Evolutionary conservation across 768 basidiomycete genomes (phyloP), one percentile per base, ranked within the genome.

Genomic region (Kwoniella newhampshirensis): DNA sequence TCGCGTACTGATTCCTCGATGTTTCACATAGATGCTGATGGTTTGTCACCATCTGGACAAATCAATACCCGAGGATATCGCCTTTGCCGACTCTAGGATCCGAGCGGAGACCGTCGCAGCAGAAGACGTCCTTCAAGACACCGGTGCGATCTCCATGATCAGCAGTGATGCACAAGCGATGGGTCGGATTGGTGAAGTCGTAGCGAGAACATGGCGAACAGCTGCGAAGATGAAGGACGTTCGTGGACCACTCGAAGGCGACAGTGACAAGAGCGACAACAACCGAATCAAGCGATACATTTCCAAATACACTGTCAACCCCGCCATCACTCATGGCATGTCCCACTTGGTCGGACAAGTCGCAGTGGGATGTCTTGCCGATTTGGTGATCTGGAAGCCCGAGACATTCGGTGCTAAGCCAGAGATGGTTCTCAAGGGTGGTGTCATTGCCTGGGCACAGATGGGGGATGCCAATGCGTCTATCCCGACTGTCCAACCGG

Each of bases 391-490:
- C 0, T 99, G 96, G 96, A 87, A 86, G 77, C 91, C 92, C 0
- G 87, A 90, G 73, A 86, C 87, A 72, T 98, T 98, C 75, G 96
- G 94, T 2, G 80, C 86, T 1, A 87, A 89, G 68, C 94, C 96
- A 0, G 89, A 93, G 73, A 87, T 91, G 87, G 86, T 98, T 40
- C 80, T 98, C 62, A 99, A 98, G 76, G 88, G 89, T 8, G 96
- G 96, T 21, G 86, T 96, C 6, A 93, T 98, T 65, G 89, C 82
- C 11, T 91, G 86, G 84, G 86, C 90, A 1, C 64, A 93, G 88
- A 88, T 99, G 86, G 96, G 96, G 17, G 96, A 99, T 42, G 88
- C 94, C 0, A 98, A 97, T 75, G 96, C 83, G 1, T 93, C 91
- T 7, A 98, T 99, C 61, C 92, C 96, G 12, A 89, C 90, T 1